A percentile compares a stretch with the other conserved stretches of the same genome.
These are phyloP conservation scores for Lenwebbia sp. DNA, from an alignment of 345 rosid species.

Conservation along the genomic window DNA sequence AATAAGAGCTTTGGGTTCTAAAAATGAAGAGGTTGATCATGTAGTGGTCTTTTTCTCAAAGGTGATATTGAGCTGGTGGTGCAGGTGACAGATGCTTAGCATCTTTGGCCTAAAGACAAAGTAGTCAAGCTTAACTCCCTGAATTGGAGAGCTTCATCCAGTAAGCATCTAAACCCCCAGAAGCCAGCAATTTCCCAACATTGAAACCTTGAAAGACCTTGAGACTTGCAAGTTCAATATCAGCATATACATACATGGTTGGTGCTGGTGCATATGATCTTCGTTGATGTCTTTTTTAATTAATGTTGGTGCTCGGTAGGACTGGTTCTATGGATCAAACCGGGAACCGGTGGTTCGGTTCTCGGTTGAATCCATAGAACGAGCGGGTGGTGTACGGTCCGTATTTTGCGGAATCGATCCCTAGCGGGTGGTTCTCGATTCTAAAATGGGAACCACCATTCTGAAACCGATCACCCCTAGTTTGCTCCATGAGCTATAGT, in stretches of 20 bases:
- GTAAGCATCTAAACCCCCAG: not conserved
- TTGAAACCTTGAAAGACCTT: not conserved
- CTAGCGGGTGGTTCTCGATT: no score
- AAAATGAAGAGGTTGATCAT: not conserved
- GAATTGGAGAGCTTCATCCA: not conserved
- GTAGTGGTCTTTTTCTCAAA: not conserved
- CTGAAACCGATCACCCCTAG: no score
- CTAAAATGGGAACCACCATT: no score
- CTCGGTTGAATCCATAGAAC: no score
- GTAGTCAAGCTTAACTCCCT: not conserved
- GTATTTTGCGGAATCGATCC: no score
- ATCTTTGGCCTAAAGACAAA: not conserved
- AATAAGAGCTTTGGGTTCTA: not conserved
- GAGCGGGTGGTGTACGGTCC: no score
- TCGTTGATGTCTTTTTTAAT: no score
- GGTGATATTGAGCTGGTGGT: conserved; percentile 6
- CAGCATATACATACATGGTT: not conserved
- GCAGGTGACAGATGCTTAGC: conserved; percentile 11
- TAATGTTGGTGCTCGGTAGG: no score
- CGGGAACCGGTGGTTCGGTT: no score
- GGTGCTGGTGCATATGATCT: no score
- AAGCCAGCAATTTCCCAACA: not conserved
- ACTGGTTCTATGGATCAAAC: no score
- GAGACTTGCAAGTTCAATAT: not conserved
- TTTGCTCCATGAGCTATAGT: not conserved